phyloP scores from a whole-genome alignment of 2,329 filamentous ascomycete species.

The Chaetothyriales sp. region DNA sequence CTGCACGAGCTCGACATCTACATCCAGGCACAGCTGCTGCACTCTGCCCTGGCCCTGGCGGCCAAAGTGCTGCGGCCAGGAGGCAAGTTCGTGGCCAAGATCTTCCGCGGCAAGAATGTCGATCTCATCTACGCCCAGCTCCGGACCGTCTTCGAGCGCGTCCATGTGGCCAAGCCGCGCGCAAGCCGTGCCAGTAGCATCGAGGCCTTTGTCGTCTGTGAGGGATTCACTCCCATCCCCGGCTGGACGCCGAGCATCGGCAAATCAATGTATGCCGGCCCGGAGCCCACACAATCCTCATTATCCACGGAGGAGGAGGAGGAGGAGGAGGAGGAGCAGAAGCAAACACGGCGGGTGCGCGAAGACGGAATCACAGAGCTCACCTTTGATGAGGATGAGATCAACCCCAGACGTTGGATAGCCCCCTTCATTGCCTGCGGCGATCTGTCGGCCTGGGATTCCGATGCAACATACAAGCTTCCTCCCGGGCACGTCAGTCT shows the following conservation, averaged over 20 bases:
- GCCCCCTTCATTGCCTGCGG: slow-evolving; percentile 95
- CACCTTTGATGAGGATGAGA: slow-evolving; percentile 28
- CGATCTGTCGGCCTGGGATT: slow-evolving; percentile 85
- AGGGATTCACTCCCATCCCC: slow-evolving; percentile 64
- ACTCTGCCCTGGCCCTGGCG: slow-evolving; percentile 82
- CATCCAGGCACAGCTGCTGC: slow-evolving; percentile 87
- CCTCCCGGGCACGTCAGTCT: slow-evolving; percentile 75
- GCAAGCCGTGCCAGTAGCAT: slow-evolving; percentile 92
- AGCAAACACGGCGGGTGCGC: slow-evolving; percentile 19
- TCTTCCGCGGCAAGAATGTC: slow-evolving; percentile 89
- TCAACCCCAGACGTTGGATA: slow-evolving; percentile 49
- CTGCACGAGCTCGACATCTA: slow-evolving; percentile 97
- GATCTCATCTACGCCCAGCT: slow-evolving; percentile 89
- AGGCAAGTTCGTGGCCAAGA: slow-evolving; percentile 95
- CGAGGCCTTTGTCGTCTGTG: slow-evolving; percentile 90
- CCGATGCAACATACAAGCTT: slow-evolving; percentile 77
- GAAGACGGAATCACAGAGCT: slow-evolving; percentile 23
- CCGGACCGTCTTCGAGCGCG: slow-evolving; percentile 73
- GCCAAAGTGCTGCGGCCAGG: slow-evolving; percentile 84
- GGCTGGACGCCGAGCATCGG: slow-evolving; percentile 16
- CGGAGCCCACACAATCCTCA: neutral
- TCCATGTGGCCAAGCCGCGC: slow-evolving; percentile 82
- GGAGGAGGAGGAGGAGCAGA: slow-evolving; percentile 13
- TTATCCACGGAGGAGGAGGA: neutral
- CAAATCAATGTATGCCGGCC: slow-evolving; percentile 21